A percentile compares a stretch with the other conserved stretches of the same genome.
phyloP scores from a whole-genome alignment of 129 eudicot genomes.

The Silybum marianum region DNA sequence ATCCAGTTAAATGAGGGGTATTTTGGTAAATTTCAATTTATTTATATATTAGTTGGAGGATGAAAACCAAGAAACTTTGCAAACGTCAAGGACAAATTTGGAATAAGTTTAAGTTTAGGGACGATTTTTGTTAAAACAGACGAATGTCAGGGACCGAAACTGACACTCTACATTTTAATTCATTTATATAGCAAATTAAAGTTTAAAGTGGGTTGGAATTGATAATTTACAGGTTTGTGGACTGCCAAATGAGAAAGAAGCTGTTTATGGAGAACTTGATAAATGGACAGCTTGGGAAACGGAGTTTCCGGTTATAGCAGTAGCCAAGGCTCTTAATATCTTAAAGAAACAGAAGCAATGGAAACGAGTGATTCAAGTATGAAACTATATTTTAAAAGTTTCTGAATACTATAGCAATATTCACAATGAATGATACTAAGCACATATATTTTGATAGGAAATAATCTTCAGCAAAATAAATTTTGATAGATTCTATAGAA shows the following conservation, averaged over 20 bases:
- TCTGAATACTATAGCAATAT: conserved; percentile 7
- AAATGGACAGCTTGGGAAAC: conserved; percentile 92
- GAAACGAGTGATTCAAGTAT: conserved; percentile 79
- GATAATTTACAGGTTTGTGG: conserved; percentile 56
- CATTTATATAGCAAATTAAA: neutral
- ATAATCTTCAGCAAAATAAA: too few relatives aligned
- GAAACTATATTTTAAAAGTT: conserved; percentile 7
- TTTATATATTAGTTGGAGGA: neutral
- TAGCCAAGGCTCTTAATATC: conserved; percentile 83
- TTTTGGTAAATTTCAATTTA: neutral
- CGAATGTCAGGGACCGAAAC: neutral
- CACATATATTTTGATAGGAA: too few relatives aligned
- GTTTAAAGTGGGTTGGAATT: neutral
- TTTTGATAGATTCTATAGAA: too few relatives aligned
- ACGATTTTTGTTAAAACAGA: neutral
- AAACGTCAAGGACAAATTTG: neutral
- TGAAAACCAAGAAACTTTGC: neutral
- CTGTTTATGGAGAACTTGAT: conserved; percentile 83
- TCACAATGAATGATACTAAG: neutral
- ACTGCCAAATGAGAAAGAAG: conserved; percentile 88
- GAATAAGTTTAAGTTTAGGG: neutral
- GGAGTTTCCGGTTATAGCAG: conserved; percentile 89
- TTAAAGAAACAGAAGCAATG: conserved; percentile 70
- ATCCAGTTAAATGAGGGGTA: neutral
- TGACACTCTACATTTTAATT: neutral